Evolutionary conservation across 257 asterid species (phyloP), one percentile per base, ranked within the genome.

Genomic region (Apocynum venetum): DNA sequence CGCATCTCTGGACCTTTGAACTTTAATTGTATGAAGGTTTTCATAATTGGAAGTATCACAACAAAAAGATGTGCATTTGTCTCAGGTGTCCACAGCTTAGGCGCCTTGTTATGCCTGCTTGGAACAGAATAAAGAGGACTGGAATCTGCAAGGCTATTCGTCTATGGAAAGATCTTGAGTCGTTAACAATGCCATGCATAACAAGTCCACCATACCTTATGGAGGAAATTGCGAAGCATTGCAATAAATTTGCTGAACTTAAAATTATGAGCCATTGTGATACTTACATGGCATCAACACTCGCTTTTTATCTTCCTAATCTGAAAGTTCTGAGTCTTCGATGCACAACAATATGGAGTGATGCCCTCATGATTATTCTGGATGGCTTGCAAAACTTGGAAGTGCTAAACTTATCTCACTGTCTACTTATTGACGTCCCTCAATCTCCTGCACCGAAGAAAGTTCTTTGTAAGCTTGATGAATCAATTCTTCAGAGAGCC

Each of bases 181-280:
- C 98, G 1, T 82, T 91, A 12, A 89, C 90, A 12, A 89, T 90
- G 92, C 98, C 96, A 2, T 85, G 86, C 91, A 90, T 89, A 67
- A 81, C 85, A 40, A 84, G 82, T 82, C 92, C 89, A 7, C 84
- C 87, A 8, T 88, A 90, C 77, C 89, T 93, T 61, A 83, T 93
- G 84, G 90, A 90, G 75, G 96, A 91, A 76, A 89, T 93, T 57
- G 80, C 85, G 10, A 78, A 52, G 78, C 82, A 80, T 46, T 91
- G 98, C 91, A 85, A 82, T 57, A 93, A 88, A 0, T 89, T 93
- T 35, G 6, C 94, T 1, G 92, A 90, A 74, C 85, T 93, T 6
- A 93, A 93, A 84, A 84, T 93, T 57, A 93, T 91, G 90, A 94
- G 94, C 10, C 90, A 92, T 1, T 93, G 90, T 68, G 93, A 91